Percentiles rank a stretch among this genome's conserved stretches.
These are phyloP conservation scores for Cercospora sp. DNA, from an alignment of 2,329 filamentous ascomycete species.

Conservation along the genomic window DNA sequence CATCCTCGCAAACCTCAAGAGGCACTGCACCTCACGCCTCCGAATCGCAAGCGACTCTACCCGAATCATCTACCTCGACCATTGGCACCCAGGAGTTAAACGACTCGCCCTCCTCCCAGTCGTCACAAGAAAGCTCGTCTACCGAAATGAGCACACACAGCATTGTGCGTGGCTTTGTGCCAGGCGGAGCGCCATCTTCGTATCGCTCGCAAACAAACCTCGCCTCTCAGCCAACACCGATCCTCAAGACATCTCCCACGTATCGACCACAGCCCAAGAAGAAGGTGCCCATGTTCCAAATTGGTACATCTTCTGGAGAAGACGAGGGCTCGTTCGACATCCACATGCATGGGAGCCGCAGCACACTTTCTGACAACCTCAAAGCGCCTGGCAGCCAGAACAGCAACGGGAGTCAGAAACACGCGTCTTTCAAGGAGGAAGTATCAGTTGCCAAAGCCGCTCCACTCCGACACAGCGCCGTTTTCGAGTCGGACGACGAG, in stretches of 20 bases:
- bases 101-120: conserved; percentile 42
- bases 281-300: conserved; percentile 69
- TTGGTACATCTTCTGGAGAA: conserved; percentile 78
- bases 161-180: conserved; percentile 83
- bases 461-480: conserved; percentile 62
- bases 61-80: conserved; percentile 62
- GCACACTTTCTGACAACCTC: conserved; percentile 56
- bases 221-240: conserved; percentile 56
- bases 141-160: conserved; percentile 64
- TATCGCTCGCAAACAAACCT: conserved; percentile 63
- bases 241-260: conserved; percentile 56
- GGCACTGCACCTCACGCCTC: conserved; percentile 15
- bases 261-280: conserved; percentile 53
- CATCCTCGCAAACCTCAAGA: conserved; percentile 42
- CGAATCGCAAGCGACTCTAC: conserved; percentile 26
- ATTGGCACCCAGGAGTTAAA: conserved; percentile 46
- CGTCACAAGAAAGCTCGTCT: conserved; percentile 62
- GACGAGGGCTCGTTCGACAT: conserved; percentile 76
- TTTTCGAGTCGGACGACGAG: conserved; percentile 59
- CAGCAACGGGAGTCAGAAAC: conserved; percentile 64
- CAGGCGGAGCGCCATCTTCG: conserved; percentile 69
- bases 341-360: conserved; percentile 54
- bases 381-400: conserved; percentile 41
- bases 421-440: conserved; percentile 77
- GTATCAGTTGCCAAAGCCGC: conserved; percentile 58